Evolutionary conservation across 257 asterid species (phyloP), one percentile per base, ranked within the genome.

Genomic region (Prunella vulgaris): DNA sequence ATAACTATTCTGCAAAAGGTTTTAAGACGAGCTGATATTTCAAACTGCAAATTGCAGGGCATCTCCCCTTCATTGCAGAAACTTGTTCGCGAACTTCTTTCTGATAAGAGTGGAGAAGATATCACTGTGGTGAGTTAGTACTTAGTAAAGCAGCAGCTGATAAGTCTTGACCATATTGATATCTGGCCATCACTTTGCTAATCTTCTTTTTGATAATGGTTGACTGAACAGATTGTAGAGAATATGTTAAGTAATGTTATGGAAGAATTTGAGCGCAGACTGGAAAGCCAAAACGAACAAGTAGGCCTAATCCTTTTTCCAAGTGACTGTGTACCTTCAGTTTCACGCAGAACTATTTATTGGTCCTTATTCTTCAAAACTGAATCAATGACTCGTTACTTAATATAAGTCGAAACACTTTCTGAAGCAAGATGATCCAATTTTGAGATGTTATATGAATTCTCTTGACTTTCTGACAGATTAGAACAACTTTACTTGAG

Each of bases 241-340:
- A 66, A 68, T 77, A 82, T 93, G 81, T 70, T 93, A 53, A 78
- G 76, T 66, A 78, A 78, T 77, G 87, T 93, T 38, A 85, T 83
- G 92, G 90, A 90, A 68, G 97, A 90, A 81, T 88, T 87, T 60
- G 96, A 88, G 71, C 82, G 42, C 18, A 79, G 85, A 66, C 53
- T 88, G 51, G 83, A 83, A 14, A 49, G 73, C 71, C 86, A 81
- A 75, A 80, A 60, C 60, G 82, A 72, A 61, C 81, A 72, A 79
- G 98, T 90, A 75, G 86, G 86, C 58, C 21, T 44, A n/a, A 40
- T 44, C 10, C 10, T 28, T 20, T 71, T 17, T 13, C 24, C 42
- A 8, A 25, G 60, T 49, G 30, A 17, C 6, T 66, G 12, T 28
- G 57, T n/a, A 40, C 33, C 15, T 40, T 25, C 14, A 27, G 24